Base-by-base conservation (phyloP, 2,329 filamentous ascomycete species). In the Pyrenochaeta sp. region DNA sequence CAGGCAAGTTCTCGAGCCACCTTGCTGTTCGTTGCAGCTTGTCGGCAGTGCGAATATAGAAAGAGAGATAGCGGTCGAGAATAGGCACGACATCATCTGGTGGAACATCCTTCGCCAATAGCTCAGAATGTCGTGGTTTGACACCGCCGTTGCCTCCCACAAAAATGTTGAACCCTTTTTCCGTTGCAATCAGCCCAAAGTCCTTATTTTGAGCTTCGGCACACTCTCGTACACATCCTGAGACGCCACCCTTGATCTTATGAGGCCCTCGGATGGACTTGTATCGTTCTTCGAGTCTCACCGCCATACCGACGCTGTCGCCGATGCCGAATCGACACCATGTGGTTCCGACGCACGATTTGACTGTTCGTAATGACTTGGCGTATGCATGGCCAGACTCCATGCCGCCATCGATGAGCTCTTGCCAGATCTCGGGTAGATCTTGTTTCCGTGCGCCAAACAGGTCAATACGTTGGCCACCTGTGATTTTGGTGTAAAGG, bases 201-300 rank as follows among this genome's bases (percentile, higher is more conserved):
- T 96, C 91, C 72, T 96, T 96, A 72, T 87, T 93, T 65, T 95
- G 91, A 1, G 91, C 91, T 71, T 96, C 91, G 1, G 91, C 91
- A 57, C 91, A 96, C 72, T 96, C 91, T 41, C 91, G 81, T n/a
- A 96, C 90, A 54, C 91, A 96, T 9, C 91, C 91, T 41, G 87
- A 92, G 0, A 96, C 90, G 41, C 89, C 91, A 1, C 89, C 90
- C 72, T 96, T 96, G 68, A 95, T 82, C 77, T 96, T 96, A 70
- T 96, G 91, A 7, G 91, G 91, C 11, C 81, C 81, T n/a, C 91
- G 84, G 45, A 96, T 88, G 62, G 88, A 90, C 79, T 96, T 96
- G 73, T 96, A 96, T 31, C 91, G 83, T 74, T 96, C 89, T 72
- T 96, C 91, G 0, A 96, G 73, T 3, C 90, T 81, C 11, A 96